Base-by-base conservation (phyloP, 257 asterid species). In the Rehmannia glutinosa region DNA sequence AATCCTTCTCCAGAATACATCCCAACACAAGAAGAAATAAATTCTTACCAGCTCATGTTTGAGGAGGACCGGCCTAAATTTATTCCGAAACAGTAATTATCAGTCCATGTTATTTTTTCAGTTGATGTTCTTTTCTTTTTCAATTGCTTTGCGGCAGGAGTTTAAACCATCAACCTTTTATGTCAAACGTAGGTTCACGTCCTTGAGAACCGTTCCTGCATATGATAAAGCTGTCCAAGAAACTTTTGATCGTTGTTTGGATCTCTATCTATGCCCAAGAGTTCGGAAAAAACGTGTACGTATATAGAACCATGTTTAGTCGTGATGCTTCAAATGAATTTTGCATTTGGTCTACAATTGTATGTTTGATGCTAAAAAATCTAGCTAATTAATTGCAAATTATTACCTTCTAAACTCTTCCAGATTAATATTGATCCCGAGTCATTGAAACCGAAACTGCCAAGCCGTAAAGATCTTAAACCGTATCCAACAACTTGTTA, bases 361-460 rank as follows among this genome's bases (percentile, higher is more conserved):
- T 27, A 24, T 70, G 12, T 28, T 12, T 60, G 66, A 23, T 49
- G 53, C 17, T 46, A 25, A 30, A 4, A 15, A 23, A 54, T 28
- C 53, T 62, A 15, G 5, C 5, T 30, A 41, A 52, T 49, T 53
- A 11, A 30, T 27, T 6, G 20, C 41, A 8, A 43, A 35, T 19
- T 66, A n/a, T 24, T 61, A 46, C 62, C 27, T 66, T 71, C n/a
- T 35, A 45, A 28, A 50, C 24, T 73, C 8, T 73, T 76, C 55
- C 86, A 94, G 99, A 83, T 94, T 70, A 85, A 94, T 73, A 91
- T 94, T 63, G 99, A 94, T 80, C 99, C 97, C 0, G 99, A 94
- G 83, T 82, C 95, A 2, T 80, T 94, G 82, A 94, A 91, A 76
- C 99, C 99, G 53, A 94, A 94, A 90, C 75, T 88, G 71, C 99